Evolutionary conservation across 257 asterid species (phyloP).

Genomic region (Lithospermum erythrorhizon): DNA sequence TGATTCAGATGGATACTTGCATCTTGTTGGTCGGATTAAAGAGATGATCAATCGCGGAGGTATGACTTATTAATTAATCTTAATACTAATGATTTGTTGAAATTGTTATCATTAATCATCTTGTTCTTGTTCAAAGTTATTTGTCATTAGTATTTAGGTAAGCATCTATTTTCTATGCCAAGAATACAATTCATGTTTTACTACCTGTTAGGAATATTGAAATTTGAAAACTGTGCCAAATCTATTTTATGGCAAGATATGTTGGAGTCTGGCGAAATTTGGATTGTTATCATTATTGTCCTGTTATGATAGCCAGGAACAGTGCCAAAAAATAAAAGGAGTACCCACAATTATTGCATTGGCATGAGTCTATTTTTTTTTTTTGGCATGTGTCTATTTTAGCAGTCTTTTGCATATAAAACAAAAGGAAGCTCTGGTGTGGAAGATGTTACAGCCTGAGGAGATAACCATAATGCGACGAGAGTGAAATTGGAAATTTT

Average conservation of each 20-base stretch:
- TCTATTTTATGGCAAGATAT: background rate
- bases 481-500: too few species aligned
- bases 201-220: background rate
- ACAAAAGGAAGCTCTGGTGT: too few species aligned
- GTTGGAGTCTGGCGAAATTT: background rate
- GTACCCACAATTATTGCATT: too few species aligned
- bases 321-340: too few species aligned
- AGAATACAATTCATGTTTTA: background rate
- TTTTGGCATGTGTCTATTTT: background rate
- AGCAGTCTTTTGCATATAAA: background rate
- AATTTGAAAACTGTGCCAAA: background rate
- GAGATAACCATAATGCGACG: too few species aligned
- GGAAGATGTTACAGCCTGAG: too few species aligned
- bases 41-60: slow-evolving; percentile 96
- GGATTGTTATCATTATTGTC: too few species aligned
- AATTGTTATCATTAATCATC: background rate
- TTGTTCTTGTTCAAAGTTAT: background rate
- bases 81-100: background rate
- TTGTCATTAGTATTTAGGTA: too few species aligned
- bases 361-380: background rate
- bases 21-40: slow-evolving; percentile 89
- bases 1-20: slow-evolving; percentile 73
- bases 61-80: slow-evolving; percentile 14
- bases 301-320: too few species aligned
- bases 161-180: background rate